Percentiles rank a stretch among this genome's conserved stretches.
Evolutionary conservation across 306 rosid species (phyloP).

Genomic region (Lathyrus sativus): DNA sequence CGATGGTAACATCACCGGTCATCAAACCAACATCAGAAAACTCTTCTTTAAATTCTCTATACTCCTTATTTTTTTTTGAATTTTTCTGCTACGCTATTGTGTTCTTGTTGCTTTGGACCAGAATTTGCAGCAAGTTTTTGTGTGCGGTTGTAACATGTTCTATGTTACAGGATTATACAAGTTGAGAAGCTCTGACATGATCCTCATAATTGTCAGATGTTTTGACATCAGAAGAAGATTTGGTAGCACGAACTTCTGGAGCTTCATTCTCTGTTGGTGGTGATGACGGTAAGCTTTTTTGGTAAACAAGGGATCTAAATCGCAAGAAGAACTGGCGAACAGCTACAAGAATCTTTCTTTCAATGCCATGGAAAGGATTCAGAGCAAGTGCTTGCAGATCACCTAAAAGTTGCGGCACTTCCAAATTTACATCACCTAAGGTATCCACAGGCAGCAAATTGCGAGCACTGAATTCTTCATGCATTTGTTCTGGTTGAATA

Average conservation of each 20-base stretch:
- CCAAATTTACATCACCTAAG: conserved; percentile 44
- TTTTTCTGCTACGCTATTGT: too few relatives aligned
- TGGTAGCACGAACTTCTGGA: conserved; percentile 49
- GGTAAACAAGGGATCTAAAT: conserved; percentile 84
- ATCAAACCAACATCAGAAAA: too few relatives aligned
- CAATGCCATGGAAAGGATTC: conserved; percentile 76
- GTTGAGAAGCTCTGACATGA: conserved; percentile 52
- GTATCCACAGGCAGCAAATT: conserved; percentile 38
- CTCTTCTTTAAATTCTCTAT: too few relatives aligned
- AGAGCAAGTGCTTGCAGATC: conserved; percentile 92
- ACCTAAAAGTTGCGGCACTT: conserved; percentile 63
- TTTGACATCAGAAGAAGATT: conserved; percentile 42
- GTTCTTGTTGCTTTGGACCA: too few relatives aligned
- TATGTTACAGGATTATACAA: conserved; percentile 57
- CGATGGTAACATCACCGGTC: too few relatives aligned
- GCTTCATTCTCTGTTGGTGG: conserved; percentile 71
- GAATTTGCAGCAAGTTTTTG: too few relatives aligned
- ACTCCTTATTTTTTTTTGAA: too few relatives aligned
- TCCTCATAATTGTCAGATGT: conserved; percentile 49
- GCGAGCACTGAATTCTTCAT: conserved; percentile 40
- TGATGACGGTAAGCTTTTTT: conserved; percentile 74
- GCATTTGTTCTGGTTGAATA: conserved; percentile 42
- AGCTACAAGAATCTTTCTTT: conserved; percentile 55
- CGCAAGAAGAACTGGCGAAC: conserved; percentile 73
- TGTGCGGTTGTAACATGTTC: too few relatives aligned